Base-by-base conservation (phyloP, 768 basidiomycete genomes). In the Pleurotus salmoneostramineus region DNA sequence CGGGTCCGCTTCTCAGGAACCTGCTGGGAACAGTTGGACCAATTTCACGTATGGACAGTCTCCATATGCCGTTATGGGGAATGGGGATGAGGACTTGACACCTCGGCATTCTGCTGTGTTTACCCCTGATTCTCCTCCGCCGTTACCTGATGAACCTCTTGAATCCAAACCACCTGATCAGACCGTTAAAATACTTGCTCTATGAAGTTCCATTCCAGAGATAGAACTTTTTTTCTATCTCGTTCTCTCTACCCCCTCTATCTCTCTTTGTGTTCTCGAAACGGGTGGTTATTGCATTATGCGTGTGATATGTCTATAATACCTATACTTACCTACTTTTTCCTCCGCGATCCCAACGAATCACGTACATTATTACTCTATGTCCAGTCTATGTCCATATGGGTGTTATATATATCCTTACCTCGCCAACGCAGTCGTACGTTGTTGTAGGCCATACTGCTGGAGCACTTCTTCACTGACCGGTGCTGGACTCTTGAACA, bases 401-500 rank as follows among this genome's bases (percentile, higher is more conserved):
- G 21, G 21, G 21, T 27, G 21, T 27, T 27, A 27, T 27, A 27
- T 27, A 27, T 27, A 27, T 27, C 21, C 21, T 27, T 27, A 27
- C 21, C 3, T 27, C 21, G 21, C 3, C 21, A 3, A 27, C 21
- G 21, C 62, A 63, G 56, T 63, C 51, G 56, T 56, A 50, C 59
- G 60, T 47, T 74, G 68, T 65, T 72, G 75, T 62, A 91, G 78
- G 63, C 84, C 83, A 69, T 91, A 92, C 67, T 88, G 83, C 61
- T 76, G 64, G 55, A 93, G 72, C 35, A 82, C 74, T 35, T 81
- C 77, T 21, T 72, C 67, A 57, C 68, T 65, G 56, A 86, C 77
- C 14, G 80, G 64, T 10, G 91, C 85, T 42, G 95, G 95, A 71
- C 93, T 93, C 72, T 85, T 89, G 79, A 97, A 95, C 40, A 96